These are phyloP conservation scores for Kazachstania sp. DNA, from an alignment of 1,139 yeast species.

Conservation along the genomic window DNA sequence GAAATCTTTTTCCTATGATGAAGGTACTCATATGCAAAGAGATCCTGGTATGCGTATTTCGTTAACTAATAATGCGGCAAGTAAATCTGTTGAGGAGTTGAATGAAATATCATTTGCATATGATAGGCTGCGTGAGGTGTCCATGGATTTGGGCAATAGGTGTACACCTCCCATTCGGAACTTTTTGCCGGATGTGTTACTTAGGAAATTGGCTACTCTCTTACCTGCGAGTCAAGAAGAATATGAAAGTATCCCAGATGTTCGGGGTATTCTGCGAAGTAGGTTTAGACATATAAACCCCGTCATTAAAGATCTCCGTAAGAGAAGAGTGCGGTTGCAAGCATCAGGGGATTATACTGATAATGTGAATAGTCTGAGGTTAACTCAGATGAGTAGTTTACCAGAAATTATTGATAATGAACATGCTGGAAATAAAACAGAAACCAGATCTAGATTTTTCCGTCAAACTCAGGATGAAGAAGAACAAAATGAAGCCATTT, in stretches of 20 bases:
- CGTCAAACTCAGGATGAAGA: constrained; percentile 7
- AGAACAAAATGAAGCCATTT: constrained; percentile 13
- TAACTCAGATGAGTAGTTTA: constrained; percentile 15
- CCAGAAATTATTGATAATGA: constrained; percentile 6
- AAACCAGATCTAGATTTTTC: constrained; percentile 17
- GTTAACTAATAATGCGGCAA: constrained; percentile 12
- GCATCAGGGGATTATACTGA: background rate
- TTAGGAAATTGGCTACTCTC: constrained; percentile 47
- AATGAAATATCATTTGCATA: constrained; percentile 25
- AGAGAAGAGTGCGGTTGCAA: constrained; percentile 14
- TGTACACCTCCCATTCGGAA: constrained; percentile 31
- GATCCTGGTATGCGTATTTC: constrained; percentile 13
- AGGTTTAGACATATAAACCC: constrained; percentile 44
- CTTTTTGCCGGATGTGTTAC: constrained; percentile 41
- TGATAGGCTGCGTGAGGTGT: constrained; percentile 38
- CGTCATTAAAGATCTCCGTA: constrained; percentile 36
- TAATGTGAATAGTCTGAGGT: constrained; percentile 6
- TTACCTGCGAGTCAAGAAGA: constrained; percentile 50
- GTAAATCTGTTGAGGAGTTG: constrained; percentile 28
- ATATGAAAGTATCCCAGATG: constrained; percentile 38
- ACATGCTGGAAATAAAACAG: constrained; percentile 1
- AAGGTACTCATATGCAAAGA: constrained; percentile 1
- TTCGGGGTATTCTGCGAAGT: constrained; percentile 35
- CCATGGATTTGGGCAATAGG: constrained; percentile 40
- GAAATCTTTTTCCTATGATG: constrained; percentile 19